Conservation (phyloP, 2,329 filamentous ascomycete genomes). For the Paracorniculantispora psalliotae region DNA sequence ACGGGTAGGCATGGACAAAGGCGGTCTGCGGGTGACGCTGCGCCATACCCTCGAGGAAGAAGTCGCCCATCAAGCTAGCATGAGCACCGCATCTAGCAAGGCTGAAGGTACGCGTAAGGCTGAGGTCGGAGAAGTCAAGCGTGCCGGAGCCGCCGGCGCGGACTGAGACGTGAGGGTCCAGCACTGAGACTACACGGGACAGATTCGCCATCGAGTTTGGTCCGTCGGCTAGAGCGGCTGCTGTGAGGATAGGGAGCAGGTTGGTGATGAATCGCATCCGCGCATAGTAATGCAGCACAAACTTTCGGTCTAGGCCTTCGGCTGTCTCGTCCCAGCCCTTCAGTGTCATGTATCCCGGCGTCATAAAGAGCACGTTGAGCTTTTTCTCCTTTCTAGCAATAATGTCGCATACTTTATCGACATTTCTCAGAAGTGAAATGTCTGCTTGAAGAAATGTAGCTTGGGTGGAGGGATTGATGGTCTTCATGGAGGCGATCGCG, state of each 20-base stretch:
- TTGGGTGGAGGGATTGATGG: slow-evolving; percentile 1
- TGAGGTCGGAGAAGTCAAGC: slow-evolving; percentile 38
- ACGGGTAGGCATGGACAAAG: slow-evolving; percentile 29
- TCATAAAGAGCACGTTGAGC: slow-evolving; percentile 41
- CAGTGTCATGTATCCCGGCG: slow-evolving; percentile 23
- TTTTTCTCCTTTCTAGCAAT: slow-evolving; percentile 35
- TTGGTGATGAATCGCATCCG: slow-evolving; percentile 52
- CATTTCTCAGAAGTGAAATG: slow-evolving; percentile 40
- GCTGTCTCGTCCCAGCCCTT: slow-evolving; percentile 39
- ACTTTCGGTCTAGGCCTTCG: slow-evolving; percentile 49
- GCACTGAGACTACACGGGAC: slow-evolving; percentile 42
- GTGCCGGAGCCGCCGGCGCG: slow-evolving; percentile 27
- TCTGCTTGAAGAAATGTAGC: slow-evolving; percentile 42
- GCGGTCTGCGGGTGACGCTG: slow-evolving; percentile 31
- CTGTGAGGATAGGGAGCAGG: slow-evolving; percentile 48
- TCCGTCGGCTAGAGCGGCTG: neutral
- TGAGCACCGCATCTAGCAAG: slow-evolving; percentile 30
- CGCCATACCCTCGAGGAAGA: slow-evolving; percentile 42
- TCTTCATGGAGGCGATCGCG: neutral
- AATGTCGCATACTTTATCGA: slow-evolving; percentile 40
- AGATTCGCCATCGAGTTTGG: slow-evolving; percentile 19
- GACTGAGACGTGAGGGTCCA: slow-evolving; percentile 23
- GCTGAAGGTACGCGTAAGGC: slow-evolving; percentile 25
- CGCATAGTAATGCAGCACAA: slow-evolving; percentile 49
- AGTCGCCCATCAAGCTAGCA: slow-evolving; percentile 41